Evolutionary conservation across 805 yeast species (phyloP), one percentile per base, ranked within the genome.

Genomic region (Candida ascalaphidarum): DNA sequence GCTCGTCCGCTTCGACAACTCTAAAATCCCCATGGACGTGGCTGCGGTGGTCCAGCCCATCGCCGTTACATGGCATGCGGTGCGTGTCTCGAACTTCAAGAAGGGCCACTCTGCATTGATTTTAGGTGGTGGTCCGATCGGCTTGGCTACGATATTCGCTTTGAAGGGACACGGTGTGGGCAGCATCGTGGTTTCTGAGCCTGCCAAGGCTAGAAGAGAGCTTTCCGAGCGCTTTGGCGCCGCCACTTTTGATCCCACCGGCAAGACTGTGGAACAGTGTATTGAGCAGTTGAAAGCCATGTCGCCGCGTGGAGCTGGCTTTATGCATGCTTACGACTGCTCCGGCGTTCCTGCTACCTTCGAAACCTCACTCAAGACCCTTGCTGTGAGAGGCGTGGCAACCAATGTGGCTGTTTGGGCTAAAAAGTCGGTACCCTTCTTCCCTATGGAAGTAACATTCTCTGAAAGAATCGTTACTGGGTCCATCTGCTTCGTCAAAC

Each of bases 351-450:
- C 62, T 29, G 61, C 64, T 7, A 76, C 81, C 9, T 64, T 70
- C 30, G 61, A 60, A 26, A 61, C 77, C 4, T 70, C 73, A 3
- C 45, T 77, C 21, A 56, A 54, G 21, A 71, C 73, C 4, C 50
- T 73, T 7, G 54, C 65, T 1, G 65, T 71, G 5, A 62, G 70
- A 36, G 83, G 83, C 25, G 56, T 60, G 2, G 69, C 75, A n/a
- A 71, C 73, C 17, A 77, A 76, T 47, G 67, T 77, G 31, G 83
- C 83, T 4, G 70, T 77, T 24, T 77, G 81, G 80, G 74, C 77
- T 13, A 60, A 64, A 25, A 54, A 61, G 21, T 65, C 74, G 6
- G 51, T 68, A 15, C 55, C 55, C 11, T 68, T 64, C 43, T 59
- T 59, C 37, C 79, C 78, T 30, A 74, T 72, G 77, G 65, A 61